A percentile compares a stretch with the other conserved stretches of the same genome.
Evolutionary conservation across 2,329 filamentous ascomycete genomes (phyloP).

Genomic region (Hypocrella siamensis): DNA sequence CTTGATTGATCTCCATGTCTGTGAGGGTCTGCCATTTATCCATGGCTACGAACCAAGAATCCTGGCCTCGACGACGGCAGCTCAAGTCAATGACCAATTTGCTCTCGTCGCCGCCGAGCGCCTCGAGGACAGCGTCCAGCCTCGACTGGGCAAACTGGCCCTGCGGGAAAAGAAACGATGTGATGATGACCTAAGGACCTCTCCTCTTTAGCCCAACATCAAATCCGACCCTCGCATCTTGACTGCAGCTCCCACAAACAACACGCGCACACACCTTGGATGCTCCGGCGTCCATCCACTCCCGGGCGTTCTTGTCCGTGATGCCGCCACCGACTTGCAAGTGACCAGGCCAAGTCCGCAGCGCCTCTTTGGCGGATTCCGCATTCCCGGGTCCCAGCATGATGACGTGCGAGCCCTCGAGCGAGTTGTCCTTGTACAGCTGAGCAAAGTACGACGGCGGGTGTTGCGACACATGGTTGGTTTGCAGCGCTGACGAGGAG

Average conservation of each 20-base stretch:
- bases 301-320: constrained; percentile 63
- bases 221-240: too few species aligned
- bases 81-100: constrained; percentile 92
- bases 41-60: constrained; percentile 93
- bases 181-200: constrained; percentile 78
- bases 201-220: too few species aligned
- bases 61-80: constrained; percentile 57
- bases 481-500: constrained; percentile 52
- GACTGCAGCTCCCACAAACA: too few species aligned
- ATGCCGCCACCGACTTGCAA: constrained; percentile 94
- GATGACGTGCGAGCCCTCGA: constrained; percentile 81
- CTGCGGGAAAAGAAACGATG: constrained; percentile 81
- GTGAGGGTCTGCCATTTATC: constrained; percentile 98
- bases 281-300: constrained; percentile 79
- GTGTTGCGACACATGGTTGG: constrained; percentile 80
- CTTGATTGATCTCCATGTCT: constrained; percentile 82
- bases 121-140: constrained; percentile 56
- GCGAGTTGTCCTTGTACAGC: constrained; percentile 60
- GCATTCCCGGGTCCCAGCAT: constrained; percentile 88
- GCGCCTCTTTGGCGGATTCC: constrained; percentile 59
- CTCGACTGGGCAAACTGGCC: constrained; percentile 66
- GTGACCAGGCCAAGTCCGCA: constrained; percentile 61
- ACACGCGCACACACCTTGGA: constrained; percentile 65
- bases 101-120: constrained; percentile 56
- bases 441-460: constrained; percentile 67